Evolutionary conservation across 1,284 basidiomycete genomes (phyloP).

Genomic region (Heterobasidion annosum): DNA sequence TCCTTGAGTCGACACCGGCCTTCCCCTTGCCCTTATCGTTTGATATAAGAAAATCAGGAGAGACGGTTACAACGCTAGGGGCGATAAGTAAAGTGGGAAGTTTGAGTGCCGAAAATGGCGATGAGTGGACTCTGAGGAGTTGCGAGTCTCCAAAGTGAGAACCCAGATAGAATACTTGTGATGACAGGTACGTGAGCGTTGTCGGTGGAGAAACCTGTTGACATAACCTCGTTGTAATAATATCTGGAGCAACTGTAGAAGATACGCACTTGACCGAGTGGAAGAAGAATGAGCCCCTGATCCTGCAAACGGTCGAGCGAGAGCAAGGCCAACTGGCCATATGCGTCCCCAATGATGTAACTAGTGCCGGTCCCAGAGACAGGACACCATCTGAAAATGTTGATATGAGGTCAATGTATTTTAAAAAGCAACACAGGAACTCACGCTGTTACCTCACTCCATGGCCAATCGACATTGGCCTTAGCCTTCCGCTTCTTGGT

Average conservation of each 20-base stretch:
- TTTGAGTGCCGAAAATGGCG: constrained; percentile 32
- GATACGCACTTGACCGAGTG: constrained; percentile 62
- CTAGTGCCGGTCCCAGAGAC: constrained; percentile 34
- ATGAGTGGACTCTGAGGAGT: constrained; percentile 50
- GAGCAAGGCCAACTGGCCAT: constrained; percentile 64
- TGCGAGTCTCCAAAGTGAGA: constrained; percentile 83
- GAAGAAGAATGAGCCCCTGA: constrained; percentile 47
- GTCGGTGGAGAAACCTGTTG: constrained; percentile 67
- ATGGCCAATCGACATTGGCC: constrained; percentile 59
- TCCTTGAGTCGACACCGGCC: constrained; percentile 21
- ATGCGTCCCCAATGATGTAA: constrained; percentile 72
- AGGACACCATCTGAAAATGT: constrained; percentile 34
- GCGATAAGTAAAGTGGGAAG: constrained; percentile 43
- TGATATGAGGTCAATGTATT: constrained; percentile 5
- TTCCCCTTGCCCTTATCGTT: constrained; percentile 11
- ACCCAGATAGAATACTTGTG: constrained; percentile 70
- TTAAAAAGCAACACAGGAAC: constrained; percentile 11
- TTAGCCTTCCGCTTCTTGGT: constrained; percentile 42
- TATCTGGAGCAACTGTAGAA: neutral
- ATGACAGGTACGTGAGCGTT: constrained; percentile 69
- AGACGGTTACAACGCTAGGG: constrained; percentile 29
- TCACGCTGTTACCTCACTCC: constrained; percentile 57
- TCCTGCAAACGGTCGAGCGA: constrained; percentile 38
- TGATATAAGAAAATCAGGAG: constrained; percentile 18
- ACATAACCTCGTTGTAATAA: neutral